Evolutionary conservation across 345 rosid genomes (phyloP).

Genomic region (Hevea brasiliensis): DNA sequence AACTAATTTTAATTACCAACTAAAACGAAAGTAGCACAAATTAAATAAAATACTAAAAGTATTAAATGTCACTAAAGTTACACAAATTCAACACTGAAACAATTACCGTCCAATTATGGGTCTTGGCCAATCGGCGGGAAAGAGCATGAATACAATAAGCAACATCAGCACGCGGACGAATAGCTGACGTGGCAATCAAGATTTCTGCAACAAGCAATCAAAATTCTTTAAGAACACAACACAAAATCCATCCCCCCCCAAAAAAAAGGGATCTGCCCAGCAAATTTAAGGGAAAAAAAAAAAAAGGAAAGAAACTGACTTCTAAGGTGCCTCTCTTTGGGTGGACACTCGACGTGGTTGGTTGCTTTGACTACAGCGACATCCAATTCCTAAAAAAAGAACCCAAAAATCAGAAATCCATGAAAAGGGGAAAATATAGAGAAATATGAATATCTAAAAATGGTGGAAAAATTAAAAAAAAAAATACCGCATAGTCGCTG

Average conservation of each 20-base stretch:
- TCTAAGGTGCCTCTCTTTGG: conserved; percentile 90
- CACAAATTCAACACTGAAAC: neutral
- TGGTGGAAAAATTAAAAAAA: neutral
- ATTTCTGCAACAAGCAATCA: conserved; percentile 50
- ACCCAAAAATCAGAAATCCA: conserved; percentile 21
- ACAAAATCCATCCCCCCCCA: neutral
- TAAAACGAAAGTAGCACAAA: neutral
- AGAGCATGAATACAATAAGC: conserved; percentile 85
- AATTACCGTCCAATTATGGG: conserved; percentile 85
- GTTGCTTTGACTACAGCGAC: conserved; percentile 97
- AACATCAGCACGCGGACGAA: conserved; percentile 90
- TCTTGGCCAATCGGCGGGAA: conserved; percentile 75
- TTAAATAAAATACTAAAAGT: neutral
- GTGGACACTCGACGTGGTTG: conserved; percentile 96
- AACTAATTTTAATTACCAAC: neutral
- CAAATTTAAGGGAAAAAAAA: neutral
- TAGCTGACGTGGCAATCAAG: conserved; percentile 63
- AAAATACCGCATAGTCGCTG: conserved; percentile 84
- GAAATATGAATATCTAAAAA: neutral
- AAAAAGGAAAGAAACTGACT: conserved; percentile 44
- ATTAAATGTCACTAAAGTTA: neutral
- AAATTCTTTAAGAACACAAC: neutral
- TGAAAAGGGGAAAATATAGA: neutral
- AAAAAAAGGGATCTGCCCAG: conserved; percentile 23
- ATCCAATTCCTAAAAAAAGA: conserved; percentile 77